phyloP scores from a whole-genome alignment of 2,329 filamentous ascomycete species.

The Botrytis tulipae region DNA sequence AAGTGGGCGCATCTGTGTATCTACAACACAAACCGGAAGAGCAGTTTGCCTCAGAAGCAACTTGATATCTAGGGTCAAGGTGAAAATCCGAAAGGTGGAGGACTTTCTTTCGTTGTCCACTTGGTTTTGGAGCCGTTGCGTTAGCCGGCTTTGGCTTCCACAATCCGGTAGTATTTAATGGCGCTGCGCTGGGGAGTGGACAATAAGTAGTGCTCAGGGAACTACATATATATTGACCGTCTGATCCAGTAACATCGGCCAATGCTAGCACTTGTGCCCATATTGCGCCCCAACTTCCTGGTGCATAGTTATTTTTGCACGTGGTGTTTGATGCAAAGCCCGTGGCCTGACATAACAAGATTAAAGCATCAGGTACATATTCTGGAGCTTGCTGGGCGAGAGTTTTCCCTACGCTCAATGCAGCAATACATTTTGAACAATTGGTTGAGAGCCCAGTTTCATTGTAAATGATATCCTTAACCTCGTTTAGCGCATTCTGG shows the following conservation, averaged over 20 bases:
- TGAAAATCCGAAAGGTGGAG: slow-evolving; percentile 56
- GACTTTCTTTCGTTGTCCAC: slow-evolving; percentile 54
- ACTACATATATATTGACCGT: slow-evolving; percentile 58
- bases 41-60: slow-evolving; percentile 54
- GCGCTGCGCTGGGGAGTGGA: slow-evolving; percentile 44
- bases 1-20: slow-evolving; percentile 40
- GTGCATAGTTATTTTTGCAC: slow-evolving; percentile 49
- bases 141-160: slow-evolving; percentile 56
- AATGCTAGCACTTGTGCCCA: slow-evolving; percentile 57
- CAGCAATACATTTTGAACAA: slow-evolving; percentile 54
- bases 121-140: slow-evolving; percentile 45
- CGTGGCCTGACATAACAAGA: slow-evolving; percentile 50
- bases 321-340: slow-evolving; percentile 46
- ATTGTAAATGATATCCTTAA: slow-evolving; percentile 45
- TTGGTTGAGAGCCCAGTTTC: slow-evolving; percentile 40
- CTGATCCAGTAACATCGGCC: slow-evolving; percentile 52
- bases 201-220: slow-evolving; percentile 50
- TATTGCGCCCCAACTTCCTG: slow-evolving; percentile 50
- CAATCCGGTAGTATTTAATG: slow-evolving; percentile 45
- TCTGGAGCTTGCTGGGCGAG: slow-evolving; percentile 50
- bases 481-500: slow-evolving; percentile 44
- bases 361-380: slow-evolving; percentile 50
- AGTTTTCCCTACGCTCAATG: slow-evolving; percentile 49
- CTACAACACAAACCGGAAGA: slow-evolving; percentile 52
- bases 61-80: slow-evolving; percentile 53